These are phyloP conservation scores for Carpinus fangiana DNA, from an alignment of 306 rosid species.

Conservation along the genomic window DNA sequence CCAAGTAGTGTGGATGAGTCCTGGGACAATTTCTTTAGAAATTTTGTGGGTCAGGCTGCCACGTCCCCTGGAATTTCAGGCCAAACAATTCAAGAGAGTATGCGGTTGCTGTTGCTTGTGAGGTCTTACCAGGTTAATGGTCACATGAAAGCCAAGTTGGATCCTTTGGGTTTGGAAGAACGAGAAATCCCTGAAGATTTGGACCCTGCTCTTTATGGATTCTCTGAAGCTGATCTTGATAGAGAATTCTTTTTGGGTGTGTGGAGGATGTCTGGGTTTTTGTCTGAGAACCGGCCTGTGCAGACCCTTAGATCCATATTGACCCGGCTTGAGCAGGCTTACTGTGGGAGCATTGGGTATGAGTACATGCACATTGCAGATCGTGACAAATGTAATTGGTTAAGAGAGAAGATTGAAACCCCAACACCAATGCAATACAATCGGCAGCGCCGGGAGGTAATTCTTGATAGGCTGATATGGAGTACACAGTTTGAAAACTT, in stretches of 20 bases:
- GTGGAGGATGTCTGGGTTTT: conserved; percentile 95
- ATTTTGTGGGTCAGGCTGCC: conserved; percentile 84
- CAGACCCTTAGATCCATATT: conserved; percentile 89
- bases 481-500: conserved; percentile 87
- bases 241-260: conserved; percentile 95
- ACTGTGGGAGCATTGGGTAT: conserved; percentile 89
- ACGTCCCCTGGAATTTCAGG: conserved; percentile 94
- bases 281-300: conserved; percentile 93
- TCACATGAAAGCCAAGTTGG: conserved; percentile 87
- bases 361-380: conserved; percentile 98
- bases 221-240: conserved; percentile 92
- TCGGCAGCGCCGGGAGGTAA: conserved; percentile 78
- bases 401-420: conserved; percentile 90
- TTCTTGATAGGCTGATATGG: conserved; percentile 92
- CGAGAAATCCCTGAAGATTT: conserved; percentile 69
- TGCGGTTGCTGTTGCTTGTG: conserved; percentile 82
- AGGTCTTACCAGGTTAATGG: conserved; percentile 98
- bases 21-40: conserved; percentile 94
- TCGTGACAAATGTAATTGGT: conserved; percentile 83
- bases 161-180: conserved; percentile 74
- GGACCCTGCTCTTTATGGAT: conserved; percentile 88
- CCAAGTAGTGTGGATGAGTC: conserved; percentile 96
- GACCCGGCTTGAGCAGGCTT: conserved; percentile 95
- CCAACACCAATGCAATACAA: conserved; percentile 64
- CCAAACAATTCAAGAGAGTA: conserved; percentile 97